Evolutionary conservation across 805 yeast species (phyloP), one percentile per base, ranked within the genome.

Genomic region (Brettanomyces anomalus): DNA sequence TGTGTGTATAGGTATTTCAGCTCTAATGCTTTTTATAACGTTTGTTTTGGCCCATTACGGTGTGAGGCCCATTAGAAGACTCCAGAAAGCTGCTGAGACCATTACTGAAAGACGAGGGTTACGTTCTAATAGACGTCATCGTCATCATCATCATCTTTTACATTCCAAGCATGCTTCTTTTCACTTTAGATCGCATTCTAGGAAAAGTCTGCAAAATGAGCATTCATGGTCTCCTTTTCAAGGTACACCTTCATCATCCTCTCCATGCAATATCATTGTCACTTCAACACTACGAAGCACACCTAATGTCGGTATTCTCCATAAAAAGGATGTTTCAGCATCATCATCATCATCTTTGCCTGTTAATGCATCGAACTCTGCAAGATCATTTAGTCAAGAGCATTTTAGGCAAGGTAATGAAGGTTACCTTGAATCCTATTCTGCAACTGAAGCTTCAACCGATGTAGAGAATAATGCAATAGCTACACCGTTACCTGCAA

Each of bases 41-140:
- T 74, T 87, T 57, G 89, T 93, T 4, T 61, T 88, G 42, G 87
- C 95, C 0, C 87, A 85, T 46, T 83, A 79, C 68, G 87, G 89
- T 31, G 89, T 87, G 5, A 64, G 84, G 49, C 96, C 97, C 0
- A 86, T 88, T 45, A 73, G 85, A 36, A 72, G 79, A 45, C 67
- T 88, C 36, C 87, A 84, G 54, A 77, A 78, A 48, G 95, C 95
- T 0, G 85, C 96, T 0, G 96, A 86, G 56, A 75, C 74, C 19
- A 75, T 80, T 24, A 74, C 80, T 4, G 62, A 65, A 39, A 66
- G 72, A 30, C 50, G 66, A 16, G 67, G 65, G 0, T 47, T 60
- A 45, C 50, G 52, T 36, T 24, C 28, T 24, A 24, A 24, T 2
- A 24, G 28, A 11, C 28, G 10, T 24, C 10, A 24, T 24, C 28